Conservation (phyloP, 441 rosid species). For the Biscutella laevigata region DNA sequence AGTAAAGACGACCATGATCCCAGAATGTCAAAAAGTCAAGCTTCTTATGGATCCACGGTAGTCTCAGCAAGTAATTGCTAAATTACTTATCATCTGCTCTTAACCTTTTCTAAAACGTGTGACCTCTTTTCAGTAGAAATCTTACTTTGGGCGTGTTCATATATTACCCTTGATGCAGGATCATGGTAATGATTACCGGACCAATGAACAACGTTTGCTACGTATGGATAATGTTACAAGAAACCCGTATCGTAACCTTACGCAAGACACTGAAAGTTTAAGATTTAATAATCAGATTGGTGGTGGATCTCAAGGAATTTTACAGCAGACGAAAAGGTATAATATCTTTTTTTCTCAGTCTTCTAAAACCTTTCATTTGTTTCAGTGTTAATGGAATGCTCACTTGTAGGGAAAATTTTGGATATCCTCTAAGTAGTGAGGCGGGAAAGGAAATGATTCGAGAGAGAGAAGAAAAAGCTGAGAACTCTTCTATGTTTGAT, state of each 20-base stretch:
- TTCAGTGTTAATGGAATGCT: not conserved
- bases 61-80: slow-evolving; percentile 35
- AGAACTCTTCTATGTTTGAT: slow-evolving; percentile 27
- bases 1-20: slow-evolving; percentile 30
- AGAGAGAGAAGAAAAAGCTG: slow-evolving; percentile 26
- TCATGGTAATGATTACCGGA: slow-evolving; percentile 19
- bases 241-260: slow-evolving; percentile 20
- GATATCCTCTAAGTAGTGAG: slow-evolving; percentile 19
- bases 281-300: slow-evolving; percentile 23
- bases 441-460: slow-evolving; percentile 27
- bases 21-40: slow-evolving; percentile 23
- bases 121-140: not conserved
- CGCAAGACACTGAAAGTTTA: slow-evolving; percentile 14
- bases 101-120: not conserved
- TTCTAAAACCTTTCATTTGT: not conserved
- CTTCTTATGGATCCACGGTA: slow-evolving; percentile 32
- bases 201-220: slow-evolving; percentile 22
- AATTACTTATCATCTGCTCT: slow-evolving; percentile 19
- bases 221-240: slow-evolving; percentile 21
- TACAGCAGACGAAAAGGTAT: slow-evolving; percentile 23
- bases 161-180: slow-evolving; percentile 22
- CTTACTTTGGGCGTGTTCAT: slow-evolving; percentile 14
- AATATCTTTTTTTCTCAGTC: not conserved
- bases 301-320: slow-evolving; percentile 16
- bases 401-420: slow-evolving; percentile 23